These are phyloP conservation scores for Balansia obtecta DNA, from an alignment of 2,329 filamentous ascomycete genomes.

Conservation along the genomic window DNA sequence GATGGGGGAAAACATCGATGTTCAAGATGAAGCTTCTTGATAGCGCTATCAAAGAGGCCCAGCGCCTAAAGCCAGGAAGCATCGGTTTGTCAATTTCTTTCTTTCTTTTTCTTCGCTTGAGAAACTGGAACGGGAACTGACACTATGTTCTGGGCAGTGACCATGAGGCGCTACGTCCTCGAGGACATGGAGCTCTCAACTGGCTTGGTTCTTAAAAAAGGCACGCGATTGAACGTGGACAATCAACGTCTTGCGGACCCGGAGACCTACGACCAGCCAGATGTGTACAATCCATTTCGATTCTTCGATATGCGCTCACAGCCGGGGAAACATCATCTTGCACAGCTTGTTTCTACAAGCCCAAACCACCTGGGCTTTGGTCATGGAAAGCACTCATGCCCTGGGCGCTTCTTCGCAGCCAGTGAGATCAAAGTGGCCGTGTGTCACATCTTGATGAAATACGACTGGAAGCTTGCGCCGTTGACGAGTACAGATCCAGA, in stretches of 20 bases:
- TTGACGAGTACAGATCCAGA: neutral
- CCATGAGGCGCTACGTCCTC: slow-evolving; percentile 1
- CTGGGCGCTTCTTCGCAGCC: slow-evolving; percentile 36
- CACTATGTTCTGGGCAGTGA: neutral
- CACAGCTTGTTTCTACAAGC: slow-evolving; percentile 19
- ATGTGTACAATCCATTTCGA: slow-evolving; percentile 11
- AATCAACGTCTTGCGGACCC: slow-evolving; percentile 11
- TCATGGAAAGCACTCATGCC: slow-evolving; percentile 25
- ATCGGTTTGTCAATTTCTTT: neutral
- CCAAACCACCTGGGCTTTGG: slow-evolving; percentile 21
- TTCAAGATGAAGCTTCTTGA: slow-evolving; percentile 33
- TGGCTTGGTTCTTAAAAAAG: slow-evolving; percentile 12
- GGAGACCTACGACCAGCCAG: slow-evolving; percentile 9
- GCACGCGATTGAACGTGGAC: slow-evolving; percentile 8
- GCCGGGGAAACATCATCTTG: slow-evolving; percentile 3
- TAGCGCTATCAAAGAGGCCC: slow-evolving; percentile 37
- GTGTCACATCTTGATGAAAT: slow-evolving; percentile 32
- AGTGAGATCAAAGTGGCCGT: slow-evolving; percentile 38
- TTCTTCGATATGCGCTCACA: slow-evolving; percentile 9
- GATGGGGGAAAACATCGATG: slow-evolving; percentile 33
- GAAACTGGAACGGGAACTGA: neutral
- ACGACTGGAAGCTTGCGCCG: slow-evolving; percentile 28
- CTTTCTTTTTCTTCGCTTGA: too few relatives aligned
- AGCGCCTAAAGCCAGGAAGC: slow-evolving; percentile 26
- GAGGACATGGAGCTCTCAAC: slow-evolving; percentile 10